phyloP scores from a whole-genome alignment of 305 asterid genomes.

The Fraxinus nigra region DNA sequence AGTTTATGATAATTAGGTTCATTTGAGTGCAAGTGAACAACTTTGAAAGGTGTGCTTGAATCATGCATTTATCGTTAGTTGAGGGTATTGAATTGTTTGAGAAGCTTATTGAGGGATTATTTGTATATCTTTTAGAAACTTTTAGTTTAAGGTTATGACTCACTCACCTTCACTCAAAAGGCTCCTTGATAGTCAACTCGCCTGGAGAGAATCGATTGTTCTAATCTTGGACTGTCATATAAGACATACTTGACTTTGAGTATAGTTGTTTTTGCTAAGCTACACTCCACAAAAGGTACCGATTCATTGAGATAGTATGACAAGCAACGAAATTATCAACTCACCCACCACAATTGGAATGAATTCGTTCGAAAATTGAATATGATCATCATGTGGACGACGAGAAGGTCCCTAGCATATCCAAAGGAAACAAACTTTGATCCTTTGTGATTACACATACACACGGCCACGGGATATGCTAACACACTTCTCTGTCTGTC shows the following conservation, averaged over 20 bases:
- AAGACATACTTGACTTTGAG: background rate
- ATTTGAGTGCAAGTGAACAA: background rate
- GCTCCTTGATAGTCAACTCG: background rate
- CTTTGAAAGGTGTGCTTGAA: background rate
- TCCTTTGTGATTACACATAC: conserved; percentile 46
- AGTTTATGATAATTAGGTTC: background rate
- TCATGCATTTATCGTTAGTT: background rate
- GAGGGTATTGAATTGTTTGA: background rate
- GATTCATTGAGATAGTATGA: background rate
- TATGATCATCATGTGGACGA: background rate
- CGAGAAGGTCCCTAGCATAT: background rate
- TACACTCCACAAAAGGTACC: no score
- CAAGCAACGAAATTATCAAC: background rate
- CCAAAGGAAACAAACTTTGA: background rate
- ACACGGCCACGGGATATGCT: conserved; percentile 64
- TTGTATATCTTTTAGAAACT: background rate
- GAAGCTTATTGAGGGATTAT: background rate
- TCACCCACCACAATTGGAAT: background rate
- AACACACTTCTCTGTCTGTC: conserved; percentile 49
- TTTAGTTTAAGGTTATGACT: background rate
- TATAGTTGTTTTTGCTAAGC: background rate
- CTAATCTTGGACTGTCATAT: background rate
- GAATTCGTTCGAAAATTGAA: background rate
- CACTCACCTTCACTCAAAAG: background rate
- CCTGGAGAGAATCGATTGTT: background rate